phyloP scores from a whole-genome alignment of 768 basidiomycete genomes.

The Calvatia gigantea region DNA sequence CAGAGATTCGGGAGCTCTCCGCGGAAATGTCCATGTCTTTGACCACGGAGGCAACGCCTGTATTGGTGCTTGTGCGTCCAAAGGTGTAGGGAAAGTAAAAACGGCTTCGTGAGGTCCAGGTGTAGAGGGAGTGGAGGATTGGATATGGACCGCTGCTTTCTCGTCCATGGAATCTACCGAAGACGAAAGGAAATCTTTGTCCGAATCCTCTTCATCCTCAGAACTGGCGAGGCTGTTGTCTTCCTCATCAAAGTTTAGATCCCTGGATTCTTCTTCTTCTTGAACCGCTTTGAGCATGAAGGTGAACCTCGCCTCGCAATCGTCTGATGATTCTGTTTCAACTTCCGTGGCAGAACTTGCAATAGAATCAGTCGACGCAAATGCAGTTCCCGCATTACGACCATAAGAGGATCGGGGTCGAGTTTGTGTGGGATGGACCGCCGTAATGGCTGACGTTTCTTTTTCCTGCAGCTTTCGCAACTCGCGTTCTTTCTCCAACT shows the following conservation, averaged over 20 bases:
- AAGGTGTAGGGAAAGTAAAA: neutral
- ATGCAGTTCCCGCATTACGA: constrained; percentile 45
- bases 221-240: constrained; percentile 62
- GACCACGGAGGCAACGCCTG: constrained; percentile 40
- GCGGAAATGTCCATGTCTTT: constrained; percentile 70
- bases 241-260: constrained; percentile 40
- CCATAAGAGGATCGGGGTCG: constrained; percentile 12
- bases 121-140: constrained; percentile 11
- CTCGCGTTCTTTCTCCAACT: constrained; percentile 26
- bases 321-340: constrained; percentile 49
- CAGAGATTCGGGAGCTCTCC: neutral
- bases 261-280: constrained; percentile 49
- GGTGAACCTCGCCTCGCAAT: constrained; percentile 33
- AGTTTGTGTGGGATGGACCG: constrained; percentile 29
- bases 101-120: constrained; percentile 19
- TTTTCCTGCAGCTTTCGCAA: constrained; percentile 21
- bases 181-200: constrained; percentile 43
- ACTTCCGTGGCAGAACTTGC: constrained; percentile 65
- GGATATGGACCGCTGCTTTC: neutral
- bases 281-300: constrained; percentile 53
- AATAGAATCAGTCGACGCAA: constrained; percentile 59
- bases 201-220: constrained; percentile 66
- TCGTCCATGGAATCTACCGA: constrained; percentile 56
- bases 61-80: constrained; percentile 20
- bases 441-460: constrained; percentile 44